Evolutionary conservation across 495 filamentous ascomycete species (phyloP), one percentile per base, ranked within the genome.

Genomic region (Talaromyces wortmannii): DNA sequence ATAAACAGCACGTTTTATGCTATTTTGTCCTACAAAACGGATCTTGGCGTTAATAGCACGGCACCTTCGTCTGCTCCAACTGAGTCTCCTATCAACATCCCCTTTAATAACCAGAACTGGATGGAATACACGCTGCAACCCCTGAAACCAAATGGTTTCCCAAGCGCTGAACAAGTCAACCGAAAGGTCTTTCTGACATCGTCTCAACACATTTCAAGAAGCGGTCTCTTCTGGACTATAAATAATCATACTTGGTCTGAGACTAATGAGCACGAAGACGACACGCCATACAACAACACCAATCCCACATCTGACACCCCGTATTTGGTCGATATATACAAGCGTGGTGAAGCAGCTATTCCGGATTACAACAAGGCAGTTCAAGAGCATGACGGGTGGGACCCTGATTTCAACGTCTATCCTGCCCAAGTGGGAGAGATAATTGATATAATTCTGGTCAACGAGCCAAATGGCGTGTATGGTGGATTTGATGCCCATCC

Each of bases 391-490:
- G 36, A 55, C 29, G 83, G 83, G 31, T 78, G 79, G 64, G 82
- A 87, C 58, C 78, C 77, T 2, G 57, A 57, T 0, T 76, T 75
- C 1, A 59, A 59, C 29, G 71, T 77, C 0, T 85, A 78, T 60
- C 78, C 81, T 0, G 80, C 78, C 10, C 63, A 74, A 50, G 61
- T 83, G 5, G 80, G 79, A 15, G 83, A 87, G 59, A 78, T 85
- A 8, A 57, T 87, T n/a, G 83, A 87, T 54, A 82, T 85, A 31
- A 72, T 85, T 32, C 68, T 76, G 56, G 70, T 80, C 48, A 83
- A 84, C 58, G 75, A 75, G 7, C 76, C 76, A 0, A 57, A 56
- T 10, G 55, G 55, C 6, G 51, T 61, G n/a, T 61, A 59, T 7
- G 80, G 78, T 6, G 68, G 70, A 3, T 66, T 81, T n/a, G 78